Conservation (phyloP, 352 stramenopile species). For the Phytophthora meadii region DNA sequence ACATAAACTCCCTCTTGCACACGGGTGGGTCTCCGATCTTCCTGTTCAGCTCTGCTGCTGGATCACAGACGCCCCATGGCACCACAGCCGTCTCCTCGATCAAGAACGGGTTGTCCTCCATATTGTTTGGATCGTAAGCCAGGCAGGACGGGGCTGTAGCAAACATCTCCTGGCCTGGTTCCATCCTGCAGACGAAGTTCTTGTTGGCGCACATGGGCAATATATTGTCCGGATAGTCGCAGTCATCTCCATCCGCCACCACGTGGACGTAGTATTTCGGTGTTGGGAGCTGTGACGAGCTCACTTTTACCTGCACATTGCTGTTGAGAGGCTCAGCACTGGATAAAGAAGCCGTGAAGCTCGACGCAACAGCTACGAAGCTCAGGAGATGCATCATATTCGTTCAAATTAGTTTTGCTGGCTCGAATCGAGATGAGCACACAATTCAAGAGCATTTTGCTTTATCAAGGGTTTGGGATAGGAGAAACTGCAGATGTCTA, state of each 20-base stretch:
- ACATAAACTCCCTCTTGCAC: constrained; percentile 55
- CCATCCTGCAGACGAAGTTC: constrained; percentile 59
- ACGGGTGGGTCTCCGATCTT: constrained; percentile 42
- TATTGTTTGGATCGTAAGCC: constrained; percentile 40
- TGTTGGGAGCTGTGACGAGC: not conserved
- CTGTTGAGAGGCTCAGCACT: constrained; percentile 7
- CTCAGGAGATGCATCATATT: constrained; percentile 15
- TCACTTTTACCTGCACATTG: constrained; percentile 15
- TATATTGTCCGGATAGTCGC: constrained; percentile 28
- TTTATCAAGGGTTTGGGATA: not conserved
- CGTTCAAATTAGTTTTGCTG: constrained; percentile 11
- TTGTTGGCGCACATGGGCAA: constrained; percentile 55
- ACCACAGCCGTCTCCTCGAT: constrained; percentile 34
- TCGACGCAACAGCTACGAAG: constrained; percentile 7
- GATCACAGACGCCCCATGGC: constrained; percentile 47
- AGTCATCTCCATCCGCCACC: constrained; percentile 37
- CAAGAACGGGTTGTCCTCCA: constrained; percentile 45
- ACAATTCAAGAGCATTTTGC: constrained; percentile 4
- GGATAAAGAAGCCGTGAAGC: not conserved
- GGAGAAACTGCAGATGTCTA: too few species aligned
- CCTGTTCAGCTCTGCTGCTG: constrained; percentile 25
- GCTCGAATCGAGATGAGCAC: constrained; percentile 6
- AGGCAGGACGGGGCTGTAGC: constrained; percentile 44
- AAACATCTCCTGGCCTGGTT: constrained; percentile 46
- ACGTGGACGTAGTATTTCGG: constrained; percentile 42